These are phyloP conservation scores for Clavariopsis aquatica DNA, from an alignment of 495 filamentous ascomycete genomes.

Conservation along the genomic window DNA sequence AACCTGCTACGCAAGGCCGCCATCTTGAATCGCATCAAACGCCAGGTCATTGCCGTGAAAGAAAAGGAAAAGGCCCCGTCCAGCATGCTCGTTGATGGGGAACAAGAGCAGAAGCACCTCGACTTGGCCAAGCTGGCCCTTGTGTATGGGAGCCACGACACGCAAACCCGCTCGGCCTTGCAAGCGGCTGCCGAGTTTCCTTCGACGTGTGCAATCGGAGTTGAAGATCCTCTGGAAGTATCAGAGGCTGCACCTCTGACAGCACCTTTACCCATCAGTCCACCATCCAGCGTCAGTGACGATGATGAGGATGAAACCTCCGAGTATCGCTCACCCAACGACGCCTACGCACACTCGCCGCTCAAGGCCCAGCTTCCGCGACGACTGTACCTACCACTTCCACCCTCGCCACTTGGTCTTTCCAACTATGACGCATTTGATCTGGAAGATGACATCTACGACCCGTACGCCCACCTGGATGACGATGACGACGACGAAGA, in stretches of 20 bases:
- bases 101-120: conserved; percentile 34
- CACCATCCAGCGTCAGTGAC: conserved; percentile 5
- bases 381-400: conserved; percentile 37
- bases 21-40: conserved; percentile 55
- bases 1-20: conserved; percentile 56
- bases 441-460: conserved; percentile 46
- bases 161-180: conserved; percentile 23
- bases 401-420: conserved; percentile 48
- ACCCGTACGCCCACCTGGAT: conserved; percentile 31
- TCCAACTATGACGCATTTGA: conserved; percentile 56
- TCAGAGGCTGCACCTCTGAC: not conserved
- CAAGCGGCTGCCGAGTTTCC: not conserved
- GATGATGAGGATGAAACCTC: conserved; percentile 3
- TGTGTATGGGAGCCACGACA: conserved; percentile 33
- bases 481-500: conserved; percentile 25
- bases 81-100: conserved; percentile 26
- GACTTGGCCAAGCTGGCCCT: conserved; percentile 29
- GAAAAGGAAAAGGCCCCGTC: conserved; percentile 39
- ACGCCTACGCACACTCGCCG: conserved; percentile 24
- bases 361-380: conserved; percentile 25
- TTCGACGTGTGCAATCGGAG: conserved; percentile 1
- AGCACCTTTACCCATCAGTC: not conserved
- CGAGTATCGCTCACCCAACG: conserved; percentile 25
- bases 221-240: conserved; percentile 6
- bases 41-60: conserved; percentile 2